Percentiles rank a stretch among this genome's conserved stretches.
Evolutionary conservation across 805 yeast genomes (phyloP).

Genomic region (Candida tibetensis): DNA sequence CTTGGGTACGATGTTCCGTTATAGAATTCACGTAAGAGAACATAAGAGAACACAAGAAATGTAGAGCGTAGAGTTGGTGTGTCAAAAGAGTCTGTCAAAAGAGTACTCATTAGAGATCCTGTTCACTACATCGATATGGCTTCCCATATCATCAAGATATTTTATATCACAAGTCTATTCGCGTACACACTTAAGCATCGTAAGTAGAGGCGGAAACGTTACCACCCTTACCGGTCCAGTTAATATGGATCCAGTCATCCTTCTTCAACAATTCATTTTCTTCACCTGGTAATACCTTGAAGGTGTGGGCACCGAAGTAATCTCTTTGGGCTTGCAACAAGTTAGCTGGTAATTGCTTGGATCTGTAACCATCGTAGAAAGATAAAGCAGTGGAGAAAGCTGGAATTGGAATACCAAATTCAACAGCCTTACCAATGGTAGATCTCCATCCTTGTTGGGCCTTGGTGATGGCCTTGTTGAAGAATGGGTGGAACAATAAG

Average conservation of each 20-base stretch:
- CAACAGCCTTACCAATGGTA: constrained; percentile 72
- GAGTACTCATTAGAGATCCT: too few species aligned
- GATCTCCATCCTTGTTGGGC: constrained; percentile 97
- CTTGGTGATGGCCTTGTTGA: constrained; percentile 83
- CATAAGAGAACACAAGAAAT: too few species aligned
- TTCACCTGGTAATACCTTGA: constrained; percentile 86
- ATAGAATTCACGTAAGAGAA: too few species aligned
- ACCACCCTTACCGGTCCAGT: constrained; percentile 99
- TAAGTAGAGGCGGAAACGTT: constrained; percentile 93
- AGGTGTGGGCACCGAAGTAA: constrained; percentile 99
- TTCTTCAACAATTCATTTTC: constrained; percentile 76
- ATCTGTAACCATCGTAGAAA: constrained; percentile 98
- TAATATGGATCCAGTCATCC: constrained; percentile 84
- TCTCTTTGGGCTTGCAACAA: constrained; percentile 99
- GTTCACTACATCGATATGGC: too few species aligned
- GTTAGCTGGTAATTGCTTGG: constrained; percentile 94
- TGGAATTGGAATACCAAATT: constrained; percentile 94
- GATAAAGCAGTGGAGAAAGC: constrained; percentile 96
- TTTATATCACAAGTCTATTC: too few species aligned
- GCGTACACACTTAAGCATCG: constrained; percentile 84
- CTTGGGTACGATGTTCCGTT: constrained; percentile 53
- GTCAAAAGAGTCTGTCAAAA: not conserved
- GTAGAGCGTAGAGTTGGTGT: not conserved
- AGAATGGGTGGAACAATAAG: constrained; percentile 93
- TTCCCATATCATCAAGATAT: too few species aligned